Evolutionary conservation across 306 rosid species (phyloP).

Genomic region (Castanea mollissima): DNA sequence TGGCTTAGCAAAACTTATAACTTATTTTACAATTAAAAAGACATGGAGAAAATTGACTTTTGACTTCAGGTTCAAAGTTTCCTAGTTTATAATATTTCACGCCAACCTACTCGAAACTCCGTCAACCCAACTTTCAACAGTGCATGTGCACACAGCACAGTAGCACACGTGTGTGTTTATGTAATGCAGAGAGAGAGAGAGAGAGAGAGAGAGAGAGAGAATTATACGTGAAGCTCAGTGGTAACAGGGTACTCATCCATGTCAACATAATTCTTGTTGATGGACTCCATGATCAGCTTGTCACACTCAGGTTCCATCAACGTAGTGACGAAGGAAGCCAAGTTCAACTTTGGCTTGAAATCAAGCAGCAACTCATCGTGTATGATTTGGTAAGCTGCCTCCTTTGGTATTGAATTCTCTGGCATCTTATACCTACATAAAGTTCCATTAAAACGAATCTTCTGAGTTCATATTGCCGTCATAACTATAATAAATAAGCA

Average conservation of each 20-base stretch:
- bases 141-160: neutral
- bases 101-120: neutral
- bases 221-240: slow-evolving; percentile 61
- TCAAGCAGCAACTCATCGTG: slow-evolving; percentile 67
- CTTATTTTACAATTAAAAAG: no score
- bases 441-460: neutral
- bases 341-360: slow-evolving; percentile 58
- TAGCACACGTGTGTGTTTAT: neutral
- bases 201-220: neutral
- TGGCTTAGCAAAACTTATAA: no score
- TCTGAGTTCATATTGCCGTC: no score
- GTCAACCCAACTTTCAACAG: neutral
- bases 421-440: slow-evolving; percentile 32
- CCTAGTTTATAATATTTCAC: neutral
- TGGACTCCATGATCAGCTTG: slow-evolving; percentile 67
- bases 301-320: slow-evolving; percentile 80
- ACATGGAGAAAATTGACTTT: neutral
- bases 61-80: neutral
- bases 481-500: no score
- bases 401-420: slow-evolving; percentile 57
- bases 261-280: slow-evolving; percentile 73
- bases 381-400: slow-evolving; percentile 53
- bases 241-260: slow-evolving; percentile 82
- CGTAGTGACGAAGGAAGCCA: slow-evolving; percentile 87
- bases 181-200: neutral